Conservation (phyloP, 768 basidiomycete species). For the Russula virescens region DNA sequence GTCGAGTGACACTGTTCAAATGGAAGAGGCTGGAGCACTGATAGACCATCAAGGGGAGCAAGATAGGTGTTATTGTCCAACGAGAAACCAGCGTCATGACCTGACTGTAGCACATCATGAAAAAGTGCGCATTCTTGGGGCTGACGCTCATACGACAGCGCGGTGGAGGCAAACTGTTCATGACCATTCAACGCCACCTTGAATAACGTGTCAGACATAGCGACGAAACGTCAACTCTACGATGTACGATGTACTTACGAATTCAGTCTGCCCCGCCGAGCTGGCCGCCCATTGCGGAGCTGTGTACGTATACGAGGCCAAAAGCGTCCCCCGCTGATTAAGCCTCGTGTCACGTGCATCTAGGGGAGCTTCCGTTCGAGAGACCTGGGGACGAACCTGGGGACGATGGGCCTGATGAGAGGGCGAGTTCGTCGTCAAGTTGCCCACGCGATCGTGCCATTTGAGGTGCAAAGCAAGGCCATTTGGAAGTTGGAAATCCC, state of each 20-base stretch:
- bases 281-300: not conserved
- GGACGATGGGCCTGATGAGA: not conserved
- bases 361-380: not conserved
- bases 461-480: constrained; percentile 24
- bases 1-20: constrained; percentile 14
- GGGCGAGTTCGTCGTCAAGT: not conserved
- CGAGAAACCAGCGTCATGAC: not conserved
- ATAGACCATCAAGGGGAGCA: constrained; percentile 19
- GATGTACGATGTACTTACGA: not conserved
- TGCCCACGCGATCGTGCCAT: constrained; percentile 22
- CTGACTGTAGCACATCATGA: constrained; percentile 11
- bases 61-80: constrained; percentile 12
- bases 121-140: constrained; percentile 17
- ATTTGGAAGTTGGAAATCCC: constrained; percentile 21
- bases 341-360: not conserved
- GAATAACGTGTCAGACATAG: not conserved
- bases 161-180: not conserved
- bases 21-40: constrained; percentile 19
- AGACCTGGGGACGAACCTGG: not conserved
- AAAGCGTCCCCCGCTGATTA: not conserved
- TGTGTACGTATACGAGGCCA: not conserved
- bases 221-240: not conserved
- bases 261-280: not conserved
- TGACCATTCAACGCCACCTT: not conserved
- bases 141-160: constrained; percentile 5